A percentile compares a stretch with the other conserved stretches of the same genome.
Conservation (phyloP, 2,329 filamentous ascomycete genomes). For the Alternaria atra region DNA sequence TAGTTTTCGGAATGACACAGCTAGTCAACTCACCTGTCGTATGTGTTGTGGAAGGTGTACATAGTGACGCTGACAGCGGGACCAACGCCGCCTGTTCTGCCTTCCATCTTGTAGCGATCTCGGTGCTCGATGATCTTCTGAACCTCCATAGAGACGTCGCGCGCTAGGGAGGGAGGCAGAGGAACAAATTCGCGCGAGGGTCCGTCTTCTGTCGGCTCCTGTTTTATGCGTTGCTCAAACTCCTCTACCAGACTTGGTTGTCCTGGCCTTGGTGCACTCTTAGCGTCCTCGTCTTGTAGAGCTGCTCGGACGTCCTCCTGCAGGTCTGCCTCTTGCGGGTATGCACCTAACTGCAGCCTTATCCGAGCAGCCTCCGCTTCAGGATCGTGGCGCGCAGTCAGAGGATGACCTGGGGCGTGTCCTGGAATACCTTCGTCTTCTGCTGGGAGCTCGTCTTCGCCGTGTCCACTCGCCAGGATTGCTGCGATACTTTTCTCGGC, state of each 20-base stretch:
- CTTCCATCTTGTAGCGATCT: conserved; percentile 88
- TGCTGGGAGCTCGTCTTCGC: conserved; percentile 65
- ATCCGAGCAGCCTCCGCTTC: conserved; percentile 60
- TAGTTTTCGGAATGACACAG: background rate
- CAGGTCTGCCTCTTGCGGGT: conserved; percentile 84
- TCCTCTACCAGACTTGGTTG: conserved; percentile 81
- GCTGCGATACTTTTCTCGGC: conserved; percentile 68
- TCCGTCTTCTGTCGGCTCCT: conserved; percentile 85
- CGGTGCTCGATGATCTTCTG: conserved; percentile 92
- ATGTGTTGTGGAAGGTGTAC: conserved; percentile 98
- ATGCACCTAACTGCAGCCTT: conserved; percentile 77
- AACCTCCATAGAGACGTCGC: conserved; percentile 93
- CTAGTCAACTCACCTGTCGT: conserved; percentile 74
- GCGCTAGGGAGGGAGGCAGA: conserved; percentile 83
- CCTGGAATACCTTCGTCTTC: conserved; percentile 76
- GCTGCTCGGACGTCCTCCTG: conserved; percentile 87
- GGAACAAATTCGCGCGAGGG: conserved; percentile 82
- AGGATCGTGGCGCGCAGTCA: conserved; percentile 66
- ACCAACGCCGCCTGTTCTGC: conserved; percentile 82
- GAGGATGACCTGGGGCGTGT: conserved; percentile 71
- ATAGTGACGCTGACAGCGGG: conserved; percentile 89
- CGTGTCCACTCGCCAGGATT: conserved; percentile 64
- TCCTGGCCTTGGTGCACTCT: conserved; percentile 75
- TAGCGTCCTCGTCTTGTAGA: conserved; percentile 83
- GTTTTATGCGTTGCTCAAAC: conserved; percentile 87